Evolutionary conservation across 805 yeast genomes (phyloP), one percentile per base, ranked within the genome.

Genomic region (Torulaspora indica): DNA sequence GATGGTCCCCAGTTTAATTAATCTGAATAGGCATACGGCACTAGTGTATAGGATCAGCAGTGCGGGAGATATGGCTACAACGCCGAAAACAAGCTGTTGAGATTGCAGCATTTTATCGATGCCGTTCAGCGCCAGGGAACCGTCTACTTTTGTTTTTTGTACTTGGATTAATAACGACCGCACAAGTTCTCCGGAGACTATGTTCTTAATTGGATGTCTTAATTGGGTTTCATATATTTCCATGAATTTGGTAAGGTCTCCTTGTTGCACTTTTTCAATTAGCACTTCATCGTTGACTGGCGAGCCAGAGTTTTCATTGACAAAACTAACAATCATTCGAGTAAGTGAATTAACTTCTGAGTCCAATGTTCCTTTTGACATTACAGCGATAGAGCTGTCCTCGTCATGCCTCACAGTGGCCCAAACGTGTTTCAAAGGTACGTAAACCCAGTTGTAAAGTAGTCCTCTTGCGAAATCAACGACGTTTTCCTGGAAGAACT

Each of bases 81-180:
- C 70, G 1, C 95, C 96, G 68, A 91, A 87, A n/a, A 93, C 93
- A 43, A 91, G 75, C 61, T 93, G 95, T 67, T 91, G 98, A 40
- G 93, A 82, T 63, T 88, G 84, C 35, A 93, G 73, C 52, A 91
- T 70, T 60, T 85, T 82, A 65, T 93, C 98, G 49, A 93, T 90
- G 7, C 98, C 98, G 54, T 76, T 78, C 48, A 91, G 76, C 0
- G 96, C 98, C 4, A 89, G 70, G 29, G 85, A 89, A 7, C 95
- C 96, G 62, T 91, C 98, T 5, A 93, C 97, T 65, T 91, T 91
- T 9, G 95, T 83, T 66, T 93, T 91, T 63, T 91, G 98, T n/a
- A 93, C 72, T 64, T 93, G 98, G 49, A 91, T 90, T 57, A 93
- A 68, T 36, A 93, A 63, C 12, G 90, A 80, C 43, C 95, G 74